Percentiles rank a stretch among this genome's conserved stretches.
Evolutionary conservation across 495 filamentous ascomycete species (phyloP).

Genomic region (Coniosporium apollinis): DNA sequence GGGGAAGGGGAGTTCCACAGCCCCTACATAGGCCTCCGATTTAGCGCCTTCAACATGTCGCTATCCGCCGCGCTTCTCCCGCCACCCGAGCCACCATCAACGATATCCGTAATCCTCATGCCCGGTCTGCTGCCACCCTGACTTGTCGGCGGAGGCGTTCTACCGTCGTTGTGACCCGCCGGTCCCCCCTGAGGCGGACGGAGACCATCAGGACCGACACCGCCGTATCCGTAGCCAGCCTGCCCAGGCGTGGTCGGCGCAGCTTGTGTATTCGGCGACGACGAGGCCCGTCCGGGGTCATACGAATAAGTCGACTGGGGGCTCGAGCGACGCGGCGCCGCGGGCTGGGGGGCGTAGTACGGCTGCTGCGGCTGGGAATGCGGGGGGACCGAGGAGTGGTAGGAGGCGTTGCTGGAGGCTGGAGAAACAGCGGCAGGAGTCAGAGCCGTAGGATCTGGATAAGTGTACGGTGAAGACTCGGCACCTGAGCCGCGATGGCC

Average conservation of each 20-base stretch:
- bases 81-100: slow-evolving; percentile 9
- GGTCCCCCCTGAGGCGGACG: too few species aligned
- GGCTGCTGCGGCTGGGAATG: slow-evolving; percentile 9
- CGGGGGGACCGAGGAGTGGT: slow-evolving; percentile 19
- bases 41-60: slow-evolving; percentile 18
- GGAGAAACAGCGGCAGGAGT: slow-evolving; percentile 22
- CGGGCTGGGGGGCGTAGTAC: slow-evolving; percentile 16
- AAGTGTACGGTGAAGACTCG: slow-evolving; percentile 13
- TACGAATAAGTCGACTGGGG: slow-evolving; percentile 20
- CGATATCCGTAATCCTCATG: slow-evolving; percentile 18
- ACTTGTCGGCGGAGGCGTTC: slow-evolving; percentile 5
- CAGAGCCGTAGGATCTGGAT: slow-evolving; percentile 21
- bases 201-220: too few species aligned
- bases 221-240: too few species aligned
- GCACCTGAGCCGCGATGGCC: slow-evolving; percentile 8
- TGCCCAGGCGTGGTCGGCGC: slow-evolving; percentile 14
- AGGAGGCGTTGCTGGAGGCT: slow-evolving; percentile 18
- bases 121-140: slow-evolving; percentile 4
- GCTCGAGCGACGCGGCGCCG: slow-evolving; percentile 16
- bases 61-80: slow-evolving; percentile 14
- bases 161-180: too few species aligned
- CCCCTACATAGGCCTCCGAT: slow-evolving; percentile 9
- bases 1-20: too few species aligned
- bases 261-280: slow-evolving; percentile 12
- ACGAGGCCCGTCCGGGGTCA: slow-evolving; percentile 18